Evolutionary conservation across 2,329 filamentous ascomycete species (phyloP).

Genomic region (Diaporthe citri): DNA sequence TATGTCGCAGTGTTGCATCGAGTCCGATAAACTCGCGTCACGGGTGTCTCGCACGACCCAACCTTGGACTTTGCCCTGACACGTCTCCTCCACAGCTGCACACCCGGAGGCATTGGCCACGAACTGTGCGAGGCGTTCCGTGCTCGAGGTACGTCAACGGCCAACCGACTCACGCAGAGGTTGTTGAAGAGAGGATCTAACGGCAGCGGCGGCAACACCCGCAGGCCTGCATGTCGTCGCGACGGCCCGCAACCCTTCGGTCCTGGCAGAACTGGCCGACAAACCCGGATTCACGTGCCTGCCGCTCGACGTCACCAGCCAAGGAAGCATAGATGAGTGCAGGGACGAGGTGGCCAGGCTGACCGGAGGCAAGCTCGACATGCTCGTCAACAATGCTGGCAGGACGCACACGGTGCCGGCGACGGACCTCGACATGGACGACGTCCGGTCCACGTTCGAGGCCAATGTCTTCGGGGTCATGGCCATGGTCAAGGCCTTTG

Average conservation of each 20-base stretch:
- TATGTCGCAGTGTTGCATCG: neutral
- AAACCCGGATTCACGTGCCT: constrained; percentile 60
- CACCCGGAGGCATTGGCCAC: constrained; percentile 70
- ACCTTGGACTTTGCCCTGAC: neutral
- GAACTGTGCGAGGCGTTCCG: constrained; percentile 67
- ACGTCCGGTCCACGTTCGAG: constrained; percentile 67
- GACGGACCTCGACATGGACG: constrained; percentile 58
- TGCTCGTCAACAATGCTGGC: constrained; percentile 70
- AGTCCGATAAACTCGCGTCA: neutral
- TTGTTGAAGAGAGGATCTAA: too few relatives aligned
- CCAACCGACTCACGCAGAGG: too few relatives aligned
- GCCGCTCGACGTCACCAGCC: constrained; percentile 65
- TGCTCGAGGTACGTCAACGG: constrained; percentile 56
- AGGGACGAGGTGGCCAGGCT: constrained; percentile 60
- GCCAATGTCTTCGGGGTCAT: constrained; percentile 70
- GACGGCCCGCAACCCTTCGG: constrained; percentile 64
- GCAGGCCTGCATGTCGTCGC: constrained; percentile 68
- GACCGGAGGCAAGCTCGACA: constrained; percentile 66
- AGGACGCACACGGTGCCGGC: constrained; percentile 40
- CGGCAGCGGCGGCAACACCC: neutral
- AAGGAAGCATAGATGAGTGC: constrained; percentile 63
- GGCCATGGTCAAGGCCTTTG: constrained; percentile 66
- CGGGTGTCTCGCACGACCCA: neutral
- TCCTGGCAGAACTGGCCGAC: constrained; percentile 59
- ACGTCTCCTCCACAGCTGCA: constrained; percentile 56